Base-by-base conservation (phyloP, 495 filamentous ascomycete species). In the Penicillium bialowiezense region DNA sequence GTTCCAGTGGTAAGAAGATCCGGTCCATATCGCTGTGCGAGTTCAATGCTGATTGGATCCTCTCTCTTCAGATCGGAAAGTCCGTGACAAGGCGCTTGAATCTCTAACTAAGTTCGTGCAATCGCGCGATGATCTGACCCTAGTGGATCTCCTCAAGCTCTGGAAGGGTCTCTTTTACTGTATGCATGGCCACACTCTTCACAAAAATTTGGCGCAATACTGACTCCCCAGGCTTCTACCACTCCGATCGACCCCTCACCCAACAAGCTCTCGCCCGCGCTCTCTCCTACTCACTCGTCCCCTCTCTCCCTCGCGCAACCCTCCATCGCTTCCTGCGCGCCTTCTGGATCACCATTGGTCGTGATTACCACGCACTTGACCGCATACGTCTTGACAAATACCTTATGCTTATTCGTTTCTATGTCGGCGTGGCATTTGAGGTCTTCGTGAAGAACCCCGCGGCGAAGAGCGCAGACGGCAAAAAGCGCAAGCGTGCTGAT, bases 91-190 rank as follows among this genome's bases (percentile, higher is more conserved):
- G 39, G 89, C 90, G 44, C 80, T 97, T 61, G 71, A 77, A 23
- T 91, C 87, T 40, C 82, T 98, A 8, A 84, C 84, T 33, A 79
- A 81, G 34, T 98, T 87, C 72, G 83, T 98, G 60, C 71, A 71
- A 49, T 82, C 83, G 15, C 80, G 81, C 26, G 80, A 80, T 20
- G 69, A 79, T 29, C 82, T 98, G 46, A 73, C 80, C 12, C 74
- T 83, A 15, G 67, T 95, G 54, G 92, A 98, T 41, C 74, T 89
- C 26, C 76, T 95, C 45, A 96, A 97, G 71, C 78, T 98, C 51
- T 96, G 91, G 90, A 96, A 96, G 69, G 93, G 92, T 29, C 82
- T 98, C 19, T 97, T 95, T 74, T 97, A 87, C 79, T 93, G 90
- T 85, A 70, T 7, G 67, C 10, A 8, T 9, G 7, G 29, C 23